These are phyloP conservation scores for Scedosporium apiospermum DNA, from an alignment of 2,329 filamentous ascomycete species.

Conservation along the genomic window DNA sequence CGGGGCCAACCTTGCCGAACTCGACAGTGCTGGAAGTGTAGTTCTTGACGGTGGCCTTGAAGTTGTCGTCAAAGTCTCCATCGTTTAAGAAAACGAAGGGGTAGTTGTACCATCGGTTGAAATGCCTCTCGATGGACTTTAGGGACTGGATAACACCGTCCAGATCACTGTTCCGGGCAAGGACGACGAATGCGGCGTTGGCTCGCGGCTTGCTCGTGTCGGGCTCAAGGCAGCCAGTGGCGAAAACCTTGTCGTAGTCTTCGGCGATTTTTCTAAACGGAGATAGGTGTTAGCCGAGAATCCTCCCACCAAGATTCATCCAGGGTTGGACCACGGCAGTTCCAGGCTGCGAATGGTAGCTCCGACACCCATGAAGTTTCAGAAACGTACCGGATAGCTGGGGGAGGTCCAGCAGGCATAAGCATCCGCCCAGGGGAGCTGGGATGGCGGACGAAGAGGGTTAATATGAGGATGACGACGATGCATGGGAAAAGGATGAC, in stretches of 20 bases:
- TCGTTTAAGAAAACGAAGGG: constrained; percentile 98
- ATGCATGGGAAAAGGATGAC: constrained; percentile 88
- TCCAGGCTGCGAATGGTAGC: no score
- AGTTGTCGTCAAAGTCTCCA: constrained; percentile 89
- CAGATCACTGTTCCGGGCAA: constrained; percentile 92
- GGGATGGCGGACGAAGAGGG: constrained; percentile 83
- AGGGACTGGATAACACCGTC: constrained; percentile 94
- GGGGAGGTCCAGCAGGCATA: constrained; percentile 80
- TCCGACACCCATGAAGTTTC: background rate
- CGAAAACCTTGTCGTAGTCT: constrained; percentile 94
- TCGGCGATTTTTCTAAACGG: constrained; percentile 80
- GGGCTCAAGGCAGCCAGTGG: constrained; percentile 76
- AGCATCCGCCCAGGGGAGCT: constrained; percentile 72
- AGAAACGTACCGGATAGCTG: constrained; percentile 68
- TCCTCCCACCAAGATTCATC: no score
- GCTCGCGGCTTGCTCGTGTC: constrained; percentile 72
- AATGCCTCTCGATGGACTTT: constrained; percentile 96
- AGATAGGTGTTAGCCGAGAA: background rate
- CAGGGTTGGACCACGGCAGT: no score
- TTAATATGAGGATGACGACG: constrained; percentile 80
- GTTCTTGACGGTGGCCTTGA: constrained; percentile 79
- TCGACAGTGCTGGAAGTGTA: constrained; percentile 84
- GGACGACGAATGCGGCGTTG: constrained; percentile 91
- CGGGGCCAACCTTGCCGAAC: constrained; percentile 84
- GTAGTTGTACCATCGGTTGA: constrained; percentile 98